A percentile compares a stretch with the other conserved stretches of the same genome.
Evolutionary conservation across 352 stramenopile genomes (phyloP).

Genomic region (Phytophthora citricola): DNA sequence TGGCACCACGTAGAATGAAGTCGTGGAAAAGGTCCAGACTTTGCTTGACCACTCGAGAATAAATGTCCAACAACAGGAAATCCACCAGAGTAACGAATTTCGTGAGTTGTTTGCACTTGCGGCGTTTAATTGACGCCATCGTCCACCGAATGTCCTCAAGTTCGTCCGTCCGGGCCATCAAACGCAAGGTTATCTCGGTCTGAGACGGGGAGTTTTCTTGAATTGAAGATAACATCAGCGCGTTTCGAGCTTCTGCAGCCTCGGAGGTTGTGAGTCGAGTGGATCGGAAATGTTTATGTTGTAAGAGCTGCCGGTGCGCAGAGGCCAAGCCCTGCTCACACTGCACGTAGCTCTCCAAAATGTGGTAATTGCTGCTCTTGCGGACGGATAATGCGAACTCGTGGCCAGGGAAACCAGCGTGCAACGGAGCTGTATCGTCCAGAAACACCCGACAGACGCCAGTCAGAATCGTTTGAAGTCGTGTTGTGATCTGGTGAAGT

Average conservation of each 20-base stretch:
- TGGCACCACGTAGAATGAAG: conserved; percentile 51
- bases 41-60: conserved; percentile 41
- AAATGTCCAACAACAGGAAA: conserved; percentile 62
- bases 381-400: conserved; percentile 61
- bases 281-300: conserved; percentile 62
- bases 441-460: conserved; percentile 48
- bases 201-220: background rate
- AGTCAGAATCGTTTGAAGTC: conserved; percentile 49
- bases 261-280: conserved; percentile 10
- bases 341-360: conserved; percentile 64
- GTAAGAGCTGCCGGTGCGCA: conserved; percentile 53
- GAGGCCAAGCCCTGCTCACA: conserved; percentile 58
- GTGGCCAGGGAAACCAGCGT: conserved; percentile 54
- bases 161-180: conserved; percentile 14
- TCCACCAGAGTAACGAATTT: conserved; percentile 63
- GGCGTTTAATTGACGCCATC: conserved; percentile 65
- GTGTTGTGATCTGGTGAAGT: conserved; percentile 26
- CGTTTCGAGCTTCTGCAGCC: conserved; percentile 28
- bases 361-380: conserved; percentile 68
- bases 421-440: conserved; percentile 39
- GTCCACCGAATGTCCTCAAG: conserved; percentile 75
- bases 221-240: conserved; percentile 16
- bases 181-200: no score
- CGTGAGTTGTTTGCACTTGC: conserved; percentile 61
- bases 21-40: conserved; percentile 54